Evolutionary conservation across 2,329 filamentous ascomycete species (phyloP).

Genomic region (Trichothecium roseum): DNA sequence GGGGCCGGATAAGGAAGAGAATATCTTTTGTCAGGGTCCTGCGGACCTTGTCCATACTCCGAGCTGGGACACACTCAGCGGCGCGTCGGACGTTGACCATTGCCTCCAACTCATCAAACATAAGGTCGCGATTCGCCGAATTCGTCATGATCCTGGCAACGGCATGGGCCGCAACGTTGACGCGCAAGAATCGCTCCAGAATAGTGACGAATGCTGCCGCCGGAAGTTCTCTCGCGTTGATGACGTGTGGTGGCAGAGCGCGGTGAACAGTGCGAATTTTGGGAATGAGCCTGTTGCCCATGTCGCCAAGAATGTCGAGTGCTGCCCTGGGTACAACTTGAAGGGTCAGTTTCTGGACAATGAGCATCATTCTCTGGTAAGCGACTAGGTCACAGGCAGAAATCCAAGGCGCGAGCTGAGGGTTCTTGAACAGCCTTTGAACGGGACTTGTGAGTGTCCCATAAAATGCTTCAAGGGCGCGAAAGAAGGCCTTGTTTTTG

Average conservation of each 20-base stretch:
- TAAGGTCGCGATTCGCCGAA: slow-evolving; percentile 80
- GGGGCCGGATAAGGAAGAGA: slow-evolving; percentile 57
- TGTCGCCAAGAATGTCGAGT: slow-evolving; percentile 75
- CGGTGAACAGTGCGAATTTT: slow-evolving; percentile 83
- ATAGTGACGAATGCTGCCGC: slow-evolving; percentile 82
- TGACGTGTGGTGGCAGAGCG: slow-evolving; percentile 73
- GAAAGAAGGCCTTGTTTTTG: slow-evolving; percentile 94
- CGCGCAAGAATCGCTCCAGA: slow-evolving; percentile 75
- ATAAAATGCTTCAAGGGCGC: slow-evolving; percentile 88
- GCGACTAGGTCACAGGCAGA: slow-evolving; percentile 91
- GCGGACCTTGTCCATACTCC: slow-evolving; percentile 57
- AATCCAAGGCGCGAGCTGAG: slow-evolving; percentile 80
- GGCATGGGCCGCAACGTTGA: slow-evolving; percentile 88
- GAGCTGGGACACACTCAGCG: slow-evolving; percentile 51
- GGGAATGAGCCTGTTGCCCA: slow-evolving; percentile 68
- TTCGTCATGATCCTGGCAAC: slow-evolving; percentile 88
- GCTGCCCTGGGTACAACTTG: slow-evolving; percentile 87
- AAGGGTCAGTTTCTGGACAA: slow-evolving; percentile 77
- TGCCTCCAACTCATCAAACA: slow-evolving; percentile 86
- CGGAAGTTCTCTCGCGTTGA: slow-evolving; percentile 77
- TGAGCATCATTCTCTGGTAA: slow-evolving; percentile 94
- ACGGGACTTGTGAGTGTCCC: slow-evolving; percentile 95
- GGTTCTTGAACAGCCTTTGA: slow-evolving; percentile 79
- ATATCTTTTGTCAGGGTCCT: slow-evolving; percentile 56
- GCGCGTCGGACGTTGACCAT: slow-evolving; percentile 53